Evolutionary conservation across 2,329 filamentous ascomycete genomes (phyloP).

Genomic region (Aspergillus nomiae): DNA sequence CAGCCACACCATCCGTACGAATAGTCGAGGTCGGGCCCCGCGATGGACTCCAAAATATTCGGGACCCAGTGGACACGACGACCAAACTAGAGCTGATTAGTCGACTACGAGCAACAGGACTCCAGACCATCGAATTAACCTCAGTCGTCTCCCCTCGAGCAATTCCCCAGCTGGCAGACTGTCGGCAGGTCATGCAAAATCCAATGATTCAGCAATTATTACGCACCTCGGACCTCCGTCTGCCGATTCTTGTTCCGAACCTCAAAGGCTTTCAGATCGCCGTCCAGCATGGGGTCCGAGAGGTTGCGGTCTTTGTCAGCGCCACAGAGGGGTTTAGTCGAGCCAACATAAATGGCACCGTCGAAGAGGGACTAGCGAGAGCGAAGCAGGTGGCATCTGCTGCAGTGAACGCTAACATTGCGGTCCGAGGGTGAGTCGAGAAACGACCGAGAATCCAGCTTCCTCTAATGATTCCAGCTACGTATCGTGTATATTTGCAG

Average conservation of each 20-base stretch:
- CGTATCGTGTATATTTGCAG: slow-evolving; percentile 46
- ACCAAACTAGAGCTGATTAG: slow-evolving; percentile 78
- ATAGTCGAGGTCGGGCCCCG: slow-evolving; percentile 83
- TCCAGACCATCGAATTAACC: slow-evolving; percentile 76
- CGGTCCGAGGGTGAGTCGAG: slow-evolving; percentile 35
- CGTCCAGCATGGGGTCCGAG: slow-evolving; percentile 39
- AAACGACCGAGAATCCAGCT: too few species aligned
- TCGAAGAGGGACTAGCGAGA: slow-evolving; percentile 39
- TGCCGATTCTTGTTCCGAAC: slow-evolving; percentile 46
- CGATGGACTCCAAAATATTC: slow-evolving; percentile 84
- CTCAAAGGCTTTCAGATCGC: slow-evolving; percentile 59
- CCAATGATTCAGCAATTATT: slow-evolving; percentile 56
- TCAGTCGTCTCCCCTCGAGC: slow-evolving; percentile 83
- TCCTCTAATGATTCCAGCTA: slow-evolving; percentile 5
- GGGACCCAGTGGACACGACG: slow-evolving; percentile 66
- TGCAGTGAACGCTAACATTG: slow-evolving; percentile 29
- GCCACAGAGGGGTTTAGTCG: slow-evolving; percentile 47
- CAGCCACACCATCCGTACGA: slow-evolving; percentile 37
- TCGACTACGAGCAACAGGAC: slow-evolving; percentile 66
- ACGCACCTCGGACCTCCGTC: slow-evolving; percentile 16
- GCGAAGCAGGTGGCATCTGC: slow-evolving; percentile 30
- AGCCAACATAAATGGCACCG: slow-evolving; percentile 46
- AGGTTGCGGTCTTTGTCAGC: slow-evolving; percentile 46
- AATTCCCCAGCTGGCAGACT: slow-evolving; percentile 69
- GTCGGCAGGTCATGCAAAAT: slow-evolving; percentile 25